Evolutionary conservation across 73 alveolate species (phyloP), one percentile per base, ranked within the genome.

Genomic region (Symbiodinium natans): DNA sequence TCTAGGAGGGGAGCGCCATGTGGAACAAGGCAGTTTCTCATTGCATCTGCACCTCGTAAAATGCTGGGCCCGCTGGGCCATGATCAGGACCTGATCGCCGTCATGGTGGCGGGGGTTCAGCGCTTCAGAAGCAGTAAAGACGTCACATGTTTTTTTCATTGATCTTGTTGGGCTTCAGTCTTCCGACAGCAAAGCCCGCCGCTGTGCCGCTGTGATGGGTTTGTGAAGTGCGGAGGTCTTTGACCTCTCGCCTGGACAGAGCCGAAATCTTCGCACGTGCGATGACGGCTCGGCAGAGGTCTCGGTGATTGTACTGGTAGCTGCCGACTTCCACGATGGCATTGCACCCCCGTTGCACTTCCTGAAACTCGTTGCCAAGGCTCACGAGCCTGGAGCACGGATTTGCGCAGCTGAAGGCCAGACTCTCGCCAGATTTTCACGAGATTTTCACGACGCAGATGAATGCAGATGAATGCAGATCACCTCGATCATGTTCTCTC

Each of bases 31-130:
- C 15, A 31, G 84, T 21, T 27, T 56, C 31, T 29, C 17, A 21
- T 29, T 21, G 27, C 17, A 8, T 48, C 63, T 10, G 63, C 63
- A 8, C 8, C 8, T 48, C 40, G 33, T 71, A 38, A 11, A 71
- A 31, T 71, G 83, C 40, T 31, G 15, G 29, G 31, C 83, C 83
- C 27, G 40, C 36, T 71, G 40, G 13, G 33, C 10, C 10, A 9
- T 31, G 31, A 38, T 10, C 17, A 88, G 95, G 95, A 88, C 42
- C 95, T 88, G 63, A 88, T 88, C 13, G 95, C 95, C 40, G 38
- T 88, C 42, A 88, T 88, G 95, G 95, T 88, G 73, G 95, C 71
- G 40, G 71, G 52, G 41, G 52, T 88, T 38, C 95, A 88, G 95
- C 41, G 46, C 19, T 42, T 63, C 13, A 86, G 84, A 25, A 39